phyloP scores from a whole-genome alignment of 371 early-diverging fungal genomes.

The Syncephalastrum contaminatum region DNA sequence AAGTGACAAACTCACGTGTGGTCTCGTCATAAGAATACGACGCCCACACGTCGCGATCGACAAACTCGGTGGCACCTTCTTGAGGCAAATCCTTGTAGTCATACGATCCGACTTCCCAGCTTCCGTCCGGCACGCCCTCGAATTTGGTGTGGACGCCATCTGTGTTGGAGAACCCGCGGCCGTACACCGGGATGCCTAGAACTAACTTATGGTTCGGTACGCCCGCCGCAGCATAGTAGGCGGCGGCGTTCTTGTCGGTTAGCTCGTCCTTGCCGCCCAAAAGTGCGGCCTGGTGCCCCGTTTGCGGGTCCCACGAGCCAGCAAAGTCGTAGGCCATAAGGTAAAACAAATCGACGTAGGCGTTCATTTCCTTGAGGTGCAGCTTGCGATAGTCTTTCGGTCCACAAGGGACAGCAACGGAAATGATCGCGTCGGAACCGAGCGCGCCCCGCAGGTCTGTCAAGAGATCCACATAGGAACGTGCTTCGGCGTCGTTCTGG shows the following conservation, averaged over 20 bases:
- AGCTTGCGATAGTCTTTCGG: constrained; percentile 57
- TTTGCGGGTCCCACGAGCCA: constrained; percentile 69
- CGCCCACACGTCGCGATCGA: constrained; percentile 69
- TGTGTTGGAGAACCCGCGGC: constrained; percentile 84
- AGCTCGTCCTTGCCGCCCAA: constrained; percentile 52
- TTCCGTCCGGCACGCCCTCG: constrained; percentile 65
- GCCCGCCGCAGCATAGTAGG: constrained; percentile 64
- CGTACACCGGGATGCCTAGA: constrained; percentile 81
- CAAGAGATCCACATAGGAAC: constrained; percentile 73
- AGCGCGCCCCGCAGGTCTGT: constrained; percentile 66
- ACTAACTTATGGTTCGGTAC: constrained; percentile 79
- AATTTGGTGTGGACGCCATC: constrained; percentile 59
- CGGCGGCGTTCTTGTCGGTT: constrained; percentile 67
- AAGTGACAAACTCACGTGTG: constrained; percentile 72
- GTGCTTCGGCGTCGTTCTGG: constrained; percentile 67
- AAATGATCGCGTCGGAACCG: constrained; percentile 50
- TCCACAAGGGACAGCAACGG: constrained; percentile 73
- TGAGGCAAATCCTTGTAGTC: constrained; percentile 73
- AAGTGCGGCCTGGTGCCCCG: constrained; percentile 88
- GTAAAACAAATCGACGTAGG: constrained; percentile 70
- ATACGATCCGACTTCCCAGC: constrained; percentile 85
- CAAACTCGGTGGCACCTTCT: constrained; percentile 62
- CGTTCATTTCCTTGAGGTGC: constrained; percentile 60
- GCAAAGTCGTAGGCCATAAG: constrained; percentile 82
- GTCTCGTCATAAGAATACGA: constrained; percentile 73